Conservation (phyloP, 768 basidiomycete species). For the Mycena vulgaris region DNA sequence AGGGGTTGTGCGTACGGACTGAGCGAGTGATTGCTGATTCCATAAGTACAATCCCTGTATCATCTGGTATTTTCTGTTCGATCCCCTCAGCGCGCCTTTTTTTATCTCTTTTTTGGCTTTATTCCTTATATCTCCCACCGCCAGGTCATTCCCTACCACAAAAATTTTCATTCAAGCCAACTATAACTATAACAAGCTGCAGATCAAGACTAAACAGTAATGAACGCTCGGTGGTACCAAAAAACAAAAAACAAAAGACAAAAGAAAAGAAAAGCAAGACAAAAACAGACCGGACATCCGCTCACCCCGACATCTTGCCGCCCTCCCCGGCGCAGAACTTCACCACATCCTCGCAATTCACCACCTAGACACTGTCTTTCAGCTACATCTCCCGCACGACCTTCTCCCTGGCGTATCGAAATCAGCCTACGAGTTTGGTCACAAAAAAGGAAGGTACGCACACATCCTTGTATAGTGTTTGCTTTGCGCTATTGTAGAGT, state of each 20-base stretch:
- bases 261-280: neutral
- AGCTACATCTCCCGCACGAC: neutral
- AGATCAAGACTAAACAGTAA: no score
- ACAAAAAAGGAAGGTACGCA: neutral
- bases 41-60: neutral
- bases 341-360: neutral
- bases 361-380: neutral
- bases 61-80: neutral
- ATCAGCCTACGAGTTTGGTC: no score
- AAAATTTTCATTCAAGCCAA: no score
- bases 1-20: neutral
- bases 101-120: neutral
- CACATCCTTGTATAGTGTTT: neutral
- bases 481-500: neutral
- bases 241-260: neutral
- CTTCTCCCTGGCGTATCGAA: neutral
- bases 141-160: no score
- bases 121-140: no score
- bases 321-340: neutral
- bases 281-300: neutral
- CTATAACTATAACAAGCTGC: no score
- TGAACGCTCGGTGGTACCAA: no score
- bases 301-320: neutral
- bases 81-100: neutral
- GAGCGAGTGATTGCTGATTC: neutral